Conservation (phyloP, 257 asterid species). For the Solanum megistacrolobum region DNA sequence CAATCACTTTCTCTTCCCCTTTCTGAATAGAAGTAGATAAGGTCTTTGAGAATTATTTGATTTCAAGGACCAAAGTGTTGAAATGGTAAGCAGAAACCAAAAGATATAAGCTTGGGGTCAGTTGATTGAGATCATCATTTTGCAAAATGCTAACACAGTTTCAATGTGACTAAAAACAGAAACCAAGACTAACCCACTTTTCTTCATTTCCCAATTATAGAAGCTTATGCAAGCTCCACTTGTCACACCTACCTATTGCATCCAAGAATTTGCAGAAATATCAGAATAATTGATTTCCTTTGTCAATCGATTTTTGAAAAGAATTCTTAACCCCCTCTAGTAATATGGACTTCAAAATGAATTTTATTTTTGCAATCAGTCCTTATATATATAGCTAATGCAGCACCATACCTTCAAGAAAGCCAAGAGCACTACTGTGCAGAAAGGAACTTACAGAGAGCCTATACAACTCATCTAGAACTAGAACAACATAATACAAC, state of each 20-base stretch:
- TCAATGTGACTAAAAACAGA: constrained; percentile 74
- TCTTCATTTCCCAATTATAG: constrained; percentile 86
- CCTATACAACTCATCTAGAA: not conserved
- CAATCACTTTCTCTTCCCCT: not conserved
- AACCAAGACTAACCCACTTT: constrained; percentile 72
- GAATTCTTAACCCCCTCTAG: not conserved
- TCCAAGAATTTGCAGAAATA: not conserved
- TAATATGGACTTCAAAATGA: not conserved
- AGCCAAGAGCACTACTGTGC: not conserved
- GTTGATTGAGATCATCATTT: not conserved
- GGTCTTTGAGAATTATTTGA: not conserved
- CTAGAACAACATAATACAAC: not conserved
- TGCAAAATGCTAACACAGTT: constrained; percentile 39
- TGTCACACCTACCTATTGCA: constrained; percentile 44
- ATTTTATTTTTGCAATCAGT: not conserved
- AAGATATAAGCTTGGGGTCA: not conserved
- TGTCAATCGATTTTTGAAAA: not conserved
- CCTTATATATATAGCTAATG: not conserved
- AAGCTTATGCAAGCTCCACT: constrained; percentile 63
- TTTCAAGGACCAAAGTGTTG: not conserved
- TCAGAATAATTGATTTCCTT: not conserved
- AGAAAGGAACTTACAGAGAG: not conserved
- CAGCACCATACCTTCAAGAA: not conserved
- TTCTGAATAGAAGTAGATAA: not conserved
- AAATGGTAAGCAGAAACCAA: not conserved